Evolutionary conservation across 2,329 filamentous ascomycete species (phyloP), one percentile per base, ranked within the genome.

Genomic region (Neofusicoccum parvum): DNA sequence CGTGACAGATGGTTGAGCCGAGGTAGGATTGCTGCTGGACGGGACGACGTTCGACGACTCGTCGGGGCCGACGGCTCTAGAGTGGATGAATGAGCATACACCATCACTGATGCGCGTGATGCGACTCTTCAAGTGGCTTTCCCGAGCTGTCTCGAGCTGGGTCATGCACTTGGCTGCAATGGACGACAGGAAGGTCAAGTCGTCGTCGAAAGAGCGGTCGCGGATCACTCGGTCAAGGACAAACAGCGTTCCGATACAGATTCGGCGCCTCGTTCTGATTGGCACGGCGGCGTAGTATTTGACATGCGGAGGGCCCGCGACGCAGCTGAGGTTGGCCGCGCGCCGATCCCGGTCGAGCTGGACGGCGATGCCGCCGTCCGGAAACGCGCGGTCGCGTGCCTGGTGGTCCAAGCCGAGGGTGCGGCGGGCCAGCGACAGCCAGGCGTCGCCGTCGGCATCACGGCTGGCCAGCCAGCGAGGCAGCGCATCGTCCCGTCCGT

Each of bases 181-280:
- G 15, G 62, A 53, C 9, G 37, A 32, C n/a, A 70, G 54, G 36
- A 66, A 54, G 23, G 23, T 14, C 20, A 49, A 23, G 59, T 70
- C 67, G 49, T 20, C 39, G 34, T 53, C 49, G 32, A 48, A 37
- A 3, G 54, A 48, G 14, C 34, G 20, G 27, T 54, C 64, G 32
- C 67, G 58, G 39, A 46, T 43, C 14, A 36, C 45, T 17, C 36
- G n/a, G 62, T 66, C 54, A 10, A 69, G 34, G 5, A 69, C 56
- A 58, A 66, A 70, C 15, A 70, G 34, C 17, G 63, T 65, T 14
- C 68, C 69, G 51, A 70, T 69, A 10, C 59, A 65, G 37, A 66
- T 53, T 12, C 63, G 59, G 14, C 60, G 49, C 39, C 64, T 56
- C 5, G 68, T 64, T 5, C 50, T 63, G 39, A 70, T 37, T 9